Evolutionary conservation across 495 filamentous ascomycete species (phyloP), one percentile per base, ranked within the genome.

Genomic region (Penicillium steckii): DNA sequence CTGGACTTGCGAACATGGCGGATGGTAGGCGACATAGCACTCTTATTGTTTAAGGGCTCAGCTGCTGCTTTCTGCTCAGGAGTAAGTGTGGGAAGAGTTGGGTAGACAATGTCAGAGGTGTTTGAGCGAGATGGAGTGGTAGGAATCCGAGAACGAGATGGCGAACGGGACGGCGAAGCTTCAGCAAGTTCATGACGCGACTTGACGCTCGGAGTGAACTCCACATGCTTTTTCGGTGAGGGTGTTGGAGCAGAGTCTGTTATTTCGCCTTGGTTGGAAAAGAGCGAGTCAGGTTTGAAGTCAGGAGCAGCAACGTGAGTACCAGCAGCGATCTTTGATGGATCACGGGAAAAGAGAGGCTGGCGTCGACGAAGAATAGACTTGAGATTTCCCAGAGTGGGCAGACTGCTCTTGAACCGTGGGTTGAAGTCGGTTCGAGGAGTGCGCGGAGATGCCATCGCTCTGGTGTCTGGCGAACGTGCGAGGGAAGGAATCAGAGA

Each of bases 301-400:
- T 72, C 64, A 13, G 78, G 77, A 13, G 79, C 67, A 15, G 81
- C 72, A 17, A 74, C 46, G 50, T 87, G 81, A 5, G 84, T 85
- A 17, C 82, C 82, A 22, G 81, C 76, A 12, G 83, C 83, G 19
- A 83, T 73, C 62, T 85, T 85, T 24, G 69, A 38, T 5, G 81
- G 81, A 55, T 87, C 81, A 35, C 76, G 71, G 7, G 81, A 85
- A 66, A 83, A 85, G 27, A 83, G 68, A n/a, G 80, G 81, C 57
- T 80, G 77, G 19, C 75, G 81, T 32, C 73, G 72, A 54, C 82
- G 81, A 23, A 87, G 77, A 44, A 87, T 88, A 4, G 82, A 85
- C 57, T 80, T 84, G 35, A 87, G 70, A 29, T 72, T 69, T 29
- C 55, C 54, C 10, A 78, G 55, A n/a, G 61, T 73, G 18, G 75